These are phyloP conservation scores for Populus pruinosa DNA, from an alignment of 345 rosid species.

Conservation along the genomic window DNA sequence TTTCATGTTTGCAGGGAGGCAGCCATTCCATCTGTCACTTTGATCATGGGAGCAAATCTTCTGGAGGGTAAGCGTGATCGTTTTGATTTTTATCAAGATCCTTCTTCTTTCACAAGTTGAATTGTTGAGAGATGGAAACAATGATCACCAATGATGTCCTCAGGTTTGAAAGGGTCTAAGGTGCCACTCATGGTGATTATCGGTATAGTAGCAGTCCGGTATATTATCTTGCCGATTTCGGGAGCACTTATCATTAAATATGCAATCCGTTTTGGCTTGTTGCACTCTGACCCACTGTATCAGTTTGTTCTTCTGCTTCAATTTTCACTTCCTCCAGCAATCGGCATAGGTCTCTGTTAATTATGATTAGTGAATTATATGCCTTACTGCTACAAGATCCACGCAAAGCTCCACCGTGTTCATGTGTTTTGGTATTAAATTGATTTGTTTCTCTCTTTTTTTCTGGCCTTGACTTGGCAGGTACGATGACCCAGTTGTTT, in stretches of 20 bases:
- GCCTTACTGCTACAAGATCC: not conserved
- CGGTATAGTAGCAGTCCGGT: conserved; percentile 23
- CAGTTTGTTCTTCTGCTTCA: conserved; percentile 45
- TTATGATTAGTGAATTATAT: not conserved
- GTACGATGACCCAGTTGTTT: conserved; percentile 37
- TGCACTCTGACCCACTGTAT: conserved; percentile 33
- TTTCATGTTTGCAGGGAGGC: conserved; percentile 31
- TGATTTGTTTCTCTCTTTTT: not conserved
- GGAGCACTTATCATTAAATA: conserved; percentile 29
- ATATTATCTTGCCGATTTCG: conserved; percentile 18
- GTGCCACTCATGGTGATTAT: conserved; percentile 5
- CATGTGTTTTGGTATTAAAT: not conserved
- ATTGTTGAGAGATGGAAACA: not conserved
- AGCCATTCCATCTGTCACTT: conserved; percentile 35
- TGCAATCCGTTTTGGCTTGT: conserved; percentile 20
- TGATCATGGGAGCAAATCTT: conserved; percentile 50
- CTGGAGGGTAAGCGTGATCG: conserved; percentile 19
- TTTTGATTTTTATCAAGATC: not conserved
- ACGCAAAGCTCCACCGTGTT: not conserved
- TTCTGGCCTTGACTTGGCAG: conserved; percentile 16
- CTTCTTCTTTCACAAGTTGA: not conserved
- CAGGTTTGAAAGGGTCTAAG: conserved; percentile 27
- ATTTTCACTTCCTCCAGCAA: conserved; percentile 53
- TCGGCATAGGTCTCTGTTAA: conserved; percentile 32
- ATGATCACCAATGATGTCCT: not conserved